Evolutionary conservation across 352 stramenopile genomes (phyloP).

Genomic region (Globisporangium nodosum): DNA sequence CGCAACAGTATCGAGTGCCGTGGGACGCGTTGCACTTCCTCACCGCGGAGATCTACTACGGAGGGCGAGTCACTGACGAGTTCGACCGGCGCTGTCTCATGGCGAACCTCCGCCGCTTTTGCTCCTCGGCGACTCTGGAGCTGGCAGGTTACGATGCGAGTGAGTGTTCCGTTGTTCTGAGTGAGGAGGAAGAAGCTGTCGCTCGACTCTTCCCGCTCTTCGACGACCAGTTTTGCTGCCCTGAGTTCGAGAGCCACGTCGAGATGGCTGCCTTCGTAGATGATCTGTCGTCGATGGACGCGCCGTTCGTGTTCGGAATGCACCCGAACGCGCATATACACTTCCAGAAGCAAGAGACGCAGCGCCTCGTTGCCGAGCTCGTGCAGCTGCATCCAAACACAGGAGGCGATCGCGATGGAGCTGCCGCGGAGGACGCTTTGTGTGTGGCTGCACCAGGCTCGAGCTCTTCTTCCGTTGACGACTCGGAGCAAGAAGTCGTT

Average conservation of each 20-base stretch:
- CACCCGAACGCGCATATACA: constrained; percentile 76
- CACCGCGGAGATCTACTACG: constrained; percentile 80
- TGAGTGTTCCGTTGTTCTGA: not conserved
- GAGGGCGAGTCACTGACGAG: constrained; percentile 75
- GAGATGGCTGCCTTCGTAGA: constrained; percentile 54
- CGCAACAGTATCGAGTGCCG: constrained; percentile 23
- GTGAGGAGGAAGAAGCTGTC: not conserved
- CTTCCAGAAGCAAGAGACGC: constrained; percentile 50
- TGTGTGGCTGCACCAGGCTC: constrained; percentile 25
- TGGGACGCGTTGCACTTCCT: constrained; percentile 78
- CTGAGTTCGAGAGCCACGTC: constrained; percentile 27
- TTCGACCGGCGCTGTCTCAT: constrained; percentile 72
- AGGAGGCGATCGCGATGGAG: not conserved
- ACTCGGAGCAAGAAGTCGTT: constrained; percentile 15
- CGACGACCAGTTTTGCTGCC: constrained; percentile 36
- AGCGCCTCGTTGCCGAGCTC: constrained; percentile 32
- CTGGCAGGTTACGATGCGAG: not conserved
- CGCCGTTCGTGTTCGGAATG: constrained; percentile 75
- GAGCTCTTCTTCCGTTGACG: not conserved
- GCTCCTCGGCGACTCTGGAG: constrained; percentile 22
- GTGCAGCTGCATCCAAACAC: constrained; percentile 30
- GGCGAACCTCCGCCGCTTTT: constrained; percentile 63
- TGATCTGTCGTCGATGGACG: constrained; percentile 35
- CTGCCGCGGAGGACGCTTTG: not conserved
- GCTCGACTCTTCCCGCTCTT: constrained; percentile 16